Conservation (phyloP, 208 protist species). For the Histomonas meleagridis region DNA sequence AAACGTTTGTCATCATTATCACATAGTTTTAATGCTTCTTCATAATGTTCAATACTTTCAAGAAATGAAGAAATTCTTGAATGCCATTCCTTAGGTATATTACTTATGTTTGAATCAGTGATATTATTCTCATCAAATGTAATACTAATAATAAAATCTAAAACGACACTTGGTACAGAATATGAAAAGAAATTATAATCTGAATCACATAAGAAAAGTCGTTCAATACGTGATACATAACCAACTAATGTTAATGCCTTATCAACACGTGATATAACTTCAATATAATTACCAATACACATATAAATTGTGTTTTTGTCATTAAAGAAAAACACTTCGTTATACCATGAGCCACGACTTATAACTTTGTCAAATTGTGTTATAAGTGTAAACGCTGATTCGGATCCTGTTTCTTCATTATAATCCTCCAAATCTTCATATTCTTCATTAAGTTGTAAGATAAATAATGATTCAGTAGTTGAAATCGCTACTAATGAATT, state of each 20-base stretch:
- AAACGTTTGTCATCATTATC: not conserved
- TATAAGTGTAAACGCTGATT: not conserved
- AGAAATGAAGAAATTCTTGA: not conserved
- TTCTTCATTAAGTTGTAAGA: not conserved
- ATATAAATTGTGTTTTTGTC: not conserved
- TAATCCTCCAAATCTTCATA: not conserved
- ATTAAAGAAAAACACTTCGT: not conserved
- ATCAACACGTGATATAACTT: not conserved
- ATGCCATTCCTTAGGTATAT: not conserved
- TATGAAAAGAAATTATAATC: not conserved
- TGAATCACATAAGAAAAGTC: not conserved
- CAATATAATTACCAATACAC: not conserved
- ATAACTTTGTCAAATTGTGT: not conserved
- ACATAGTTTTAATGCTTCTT: not conserved
- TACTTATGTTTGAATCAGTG: not conserved
- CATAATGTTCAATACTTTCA: not conserved
- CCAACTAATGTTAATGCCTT: not conserved
- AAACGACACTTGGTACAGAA: not conserved
- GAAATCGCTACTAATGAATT: not conserved
- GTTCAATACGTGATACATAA: not conserved
- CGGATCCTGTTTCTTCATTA: no score
- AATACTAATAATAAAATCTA: not conserved
- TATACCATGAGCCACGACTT: not conserved
- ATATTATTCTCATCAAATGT: not conserved
- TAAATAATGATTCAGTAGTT: not conserved